Evolutionary conservation across 2,329 filamentous ascomycete genomes (phyloP), one percentile per base, ranked within the genome.

Genomic region (Colletotrichum noveboracense): DNA sequence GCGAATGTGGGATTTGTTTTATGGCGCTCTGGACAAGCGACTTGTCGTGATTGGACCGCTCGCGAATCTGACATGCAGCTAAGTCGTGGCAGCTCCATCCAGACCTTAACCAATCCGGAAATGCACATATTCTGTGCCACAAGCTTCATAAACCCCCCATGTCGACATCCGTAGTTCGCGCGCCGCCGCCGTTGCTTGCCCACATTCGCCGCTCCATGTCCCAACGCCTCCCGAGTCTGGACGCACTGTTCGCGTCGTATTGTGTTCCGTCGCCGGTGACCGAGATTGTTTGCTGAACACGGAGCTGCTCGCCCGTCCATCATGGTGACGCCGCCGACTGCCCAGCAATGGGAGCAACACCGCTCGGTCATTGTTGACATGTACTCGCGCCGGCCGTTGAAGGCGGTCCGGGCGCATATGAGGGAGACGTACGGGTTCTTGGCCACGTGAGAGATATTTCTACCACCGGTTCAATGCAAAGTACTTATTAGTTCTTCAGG

Each of bases 321-420:
- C 43, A 48, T 48, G 43, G 43, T 48, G 73, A 34, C 34, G 21
- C 71, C 60, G 74, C 70, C 74, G 36, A 76, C 65, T 7, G 12
- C 71, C n/a, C 65, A 70, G n/a, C 43, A 76, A 48, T 76, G 74
- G 74, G 74, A 74, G 43, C 36, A 16, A 10, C 24, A 66, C n/a
- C 60, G 74, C 36, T 24, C 61, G 18, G 58, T 70, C 36, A 76
- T 76, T 13, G 14, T 21, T 26, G 52, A 75, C 8, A 16, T 76
- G 60, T 76, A 76, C 56, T 55, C 56, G 21, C 66, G 52, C 10
- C 60, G 38, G 21, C 61, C 74, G 16, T 65, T 76, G 38, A 69
- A 69, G 52, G 21, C 16, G 43, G 58, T 75, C 28, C 52, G 36
- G n/a, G 52, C 60, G 28, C 58, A 70, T 13, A 73, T 76, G 21